These are phyloP conservation scores for Plantago major DNA, from an alignment of 257 asterid genomes.

Conservation along the genomic window DNA sequence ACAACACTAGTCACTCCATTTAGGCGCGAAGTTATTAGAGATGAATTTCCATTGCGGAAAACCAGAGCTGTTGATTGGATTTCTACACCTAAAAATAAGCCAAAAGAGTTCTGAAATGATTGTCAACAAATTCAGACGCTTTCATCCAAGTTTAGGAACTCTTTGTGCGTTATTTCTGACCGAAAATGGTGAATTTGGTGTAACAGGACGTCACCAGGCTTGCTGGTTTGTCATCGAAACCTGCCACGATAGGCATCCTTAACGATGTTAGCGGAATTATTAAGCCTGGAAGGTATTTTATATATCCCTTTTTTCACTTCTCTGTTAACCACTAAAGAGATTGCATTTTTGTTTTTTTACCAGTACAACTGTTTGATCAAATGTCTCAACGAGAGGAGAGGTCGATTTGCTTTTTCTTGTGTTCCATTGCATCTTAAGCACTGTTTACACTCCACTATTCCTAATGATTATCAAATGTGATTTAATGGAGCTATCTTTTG, in stretches of 20 bases:
- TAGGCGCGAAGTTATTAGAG: too few species aligned
- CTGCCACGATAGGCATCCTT: slow-evolving; percentile 28
- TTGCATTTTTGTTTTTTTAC: neutral
- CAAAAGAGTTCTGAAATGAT: neutral
- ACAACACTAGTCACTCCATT: too few species aligned
- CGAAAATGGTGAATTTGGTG: neutral
- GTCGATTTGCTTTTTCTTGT: neutral
- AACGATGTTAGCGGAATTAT: slow-evolving; percentile 32
- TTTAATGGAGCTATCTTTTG: too few species aligned
- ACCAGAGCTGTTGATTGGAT: too few species aligned
- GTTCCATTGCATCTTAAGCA: too few species aligned
- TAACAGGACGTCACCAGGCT: slow-evolving; percentile 25
- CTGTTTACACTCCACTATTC: neutral
- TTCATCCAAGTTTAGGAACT: neutral
- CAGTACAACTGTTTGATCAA: slow-evolving; percentile 7
- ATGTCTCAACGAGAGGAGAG: neutral
- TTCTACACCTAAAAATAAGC: too few species aligned
- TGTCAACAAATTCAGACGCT: neutral
- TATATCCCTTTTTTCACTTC: neutral
- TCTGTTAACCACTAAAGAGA: neutral
- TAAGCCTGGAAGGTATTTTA: slow-evolving; percentile 33
- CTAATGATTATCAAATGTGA: neutral
- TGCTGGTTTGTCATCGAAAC: slow-evolving; percentile 22
- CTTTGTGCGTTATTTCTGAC: neutral
- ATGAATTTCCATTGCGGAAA: too few species aligned